Evolutionary conservation across 805 yeast species (phyloP).

Genomic region (Candida dendrica): DNA sequence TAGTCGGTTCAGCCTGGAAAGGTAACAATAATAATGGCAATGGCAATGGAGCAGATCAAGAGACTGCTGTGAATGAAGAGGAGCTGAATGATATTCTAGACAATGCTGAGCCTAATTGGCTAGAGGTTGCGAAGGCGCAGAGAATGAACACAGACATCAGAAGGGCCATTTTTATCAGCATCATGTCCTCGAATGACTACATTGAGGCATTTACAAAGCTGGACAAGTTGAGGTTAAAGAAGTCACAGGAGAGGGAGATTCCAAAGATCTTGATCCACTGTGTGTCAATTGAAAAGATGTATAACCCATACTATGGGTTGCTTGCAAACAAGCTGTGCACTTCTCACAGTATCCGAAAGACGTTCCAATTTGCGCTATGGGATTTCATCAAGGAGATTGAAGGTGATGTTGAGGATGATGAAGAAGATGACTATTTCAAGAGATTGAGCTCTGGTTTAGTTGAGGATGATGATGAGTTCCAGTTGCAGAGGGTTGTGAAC

Average conservation of each 20-base stretch:
- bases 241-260: slow-evolving; percentile 77
- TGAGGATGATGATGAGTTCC: slow-evolving; percentile 44
- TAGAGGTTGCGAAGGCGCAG: slow-evolving; percentile 75
- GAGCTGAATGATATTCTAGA: slow-evolving; percentile 13
- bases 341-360: slow-evolving; percentile 66
- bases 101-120: slow-evolving; percentile 64
- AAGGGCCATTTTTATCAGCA: slow-evolving; percentile 85
- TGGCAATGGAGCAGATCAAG: slow-evolving; percentile 16
- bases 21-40: slow-evolving; percentile 40
- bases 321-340: slow-evolving; percentile 74
- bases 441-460: slow-evolving; percentile 22
- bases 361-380: slow-evolving; percentile 88
- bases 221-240: slow-evolving; percentile 72
- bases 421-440: slow-evolving; percentile 24
- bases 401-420: slow-evolving; percentile 33
- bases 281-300: slow-evolving; percentile 70
- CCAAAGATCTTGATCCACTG: slow-evolving; percentile 84
- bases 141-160: slow-evolving; percentile 95
- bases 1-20: slow-evolving; percentile 96
- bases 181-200: slow-evolving; percentile 93
- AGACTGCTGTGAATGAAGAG: slow-evolving; percentile 13
- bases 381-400: slow-evolving; percentile 72
- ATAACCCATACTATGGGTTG: slow-evolving; percentile 85
- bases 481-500: slow-evolving; percentile 55
- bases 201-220: slow-evolving; percentile 79